These are phyloP conservation scores for Hyaloraphidium curvatum DNA, from an alignment of 192 early-diverging fungal species.

Conservation along the genomic window DNA sequence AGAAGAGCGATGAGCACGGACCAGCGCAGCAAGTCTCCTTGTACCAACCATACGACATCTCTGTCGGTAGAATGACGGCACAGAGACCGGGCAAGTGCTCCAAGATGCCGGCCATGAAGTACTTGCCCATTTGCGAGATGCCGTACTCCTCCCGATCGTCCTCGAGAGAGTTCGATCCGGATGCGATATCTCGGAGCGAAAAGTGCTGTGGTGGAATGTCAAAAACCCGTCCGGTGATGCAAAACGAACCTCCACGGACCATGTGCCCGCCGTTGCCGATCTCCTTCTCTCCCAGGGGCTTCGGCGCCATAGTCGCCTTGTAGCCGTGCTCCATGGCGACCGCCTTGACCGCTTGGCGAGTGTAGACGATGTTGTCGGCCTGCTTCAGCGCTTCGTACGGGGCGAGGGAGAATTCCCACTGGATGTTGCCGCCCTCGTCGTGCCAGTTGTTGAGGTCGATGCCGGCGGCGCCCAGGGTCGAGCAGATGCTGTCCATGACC, in stretches of 20 bases:
- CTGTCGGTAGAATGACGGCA: not conserved
- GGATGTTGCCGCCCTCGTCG: conserved; percentile 3
- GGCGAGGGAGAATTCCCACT: conserved; percentile 1
- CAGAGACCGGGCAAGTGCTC: not conserved
- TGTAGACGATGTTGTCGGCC: conserved; percentile 1
- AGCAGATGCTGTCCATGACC: not conserved
- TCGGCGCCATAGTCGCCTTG: conserved; percentile 1
- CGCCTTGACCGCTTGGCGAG: not conserved
- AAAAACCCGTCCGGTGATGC: no score
- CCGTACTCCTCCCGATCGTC: not conserved
- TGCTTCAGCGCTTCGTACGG: not conserved
- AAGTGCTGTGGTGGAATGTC: not conserved
- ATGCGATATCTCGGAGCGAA: not conserved
- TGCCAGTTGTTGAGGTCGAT: conserved; percentile 2
- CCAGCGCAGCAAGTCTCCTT: not conserved
- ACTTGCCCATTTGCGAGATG: not conserved
- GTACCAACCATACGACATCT: not conserved
- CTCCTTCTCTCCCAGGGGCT: not conserved
- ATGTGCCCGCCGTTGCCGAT: not conserved
- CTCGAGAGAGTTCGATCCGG: not conserved
- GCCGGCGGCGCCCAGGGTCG: not conserved
- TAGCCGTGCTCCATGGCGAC: not conserved
- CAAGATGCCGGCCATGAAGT: conserved; percentile 2
- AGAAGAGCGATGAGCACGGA: not conserved
- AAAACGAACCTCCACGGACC: not conserved